These are phyloP conservation scores for Tulasnella sp. DNA, from an alignment of 768 basidiomycete genomes.

Conservation along the genomic window DNA sequence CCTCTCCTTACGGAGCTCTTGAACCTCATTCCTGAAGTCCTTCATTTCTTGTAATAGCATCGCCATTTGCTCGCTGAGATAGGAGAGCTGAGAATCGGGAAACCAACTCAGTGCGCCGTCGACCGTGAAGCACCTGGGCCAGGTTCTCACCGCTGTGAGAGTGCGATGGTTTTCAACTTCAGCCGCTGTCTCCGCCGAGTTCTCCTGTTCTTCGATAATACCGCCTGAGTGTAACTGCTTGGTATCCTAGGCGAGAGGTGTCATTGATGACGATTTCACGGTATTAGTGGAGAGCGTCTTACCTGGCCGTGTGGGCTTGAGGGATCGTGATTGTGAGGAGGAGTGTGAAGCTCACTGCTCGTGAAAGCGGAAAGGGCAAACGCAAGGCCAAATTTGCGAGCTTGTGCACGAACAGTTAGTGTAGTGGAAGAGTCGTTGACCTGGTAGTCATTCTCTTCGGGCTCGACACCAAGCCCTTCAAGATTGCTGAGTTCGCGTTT, in stretches of 20 bases:
- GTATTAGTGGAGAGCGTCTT: background rate
- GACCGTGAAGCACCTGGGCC: background rate
- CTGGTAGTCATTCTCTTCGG: background rate
- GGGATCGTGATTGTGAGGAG: background rate
- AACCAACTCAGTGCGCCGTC: background rate
- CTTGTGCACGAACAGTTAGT: background rate
- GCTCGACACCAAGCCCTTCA: conserved; percentile 49
- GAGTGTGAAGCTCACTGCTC: background rate
- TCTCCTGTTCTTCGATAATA: background rate
- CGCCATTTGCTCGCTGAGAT: background rate
- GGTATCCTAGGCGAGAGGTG: background rate
- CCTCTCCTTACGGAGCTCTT: background rate
- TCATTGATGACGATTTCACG: background rate
- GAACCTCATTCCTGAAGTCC: background rate
- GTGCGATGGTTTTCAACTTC: background rate
- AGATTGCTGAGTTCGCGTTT: conserved; percentile 64
- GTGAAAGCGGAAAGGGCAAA: too few species aligned
- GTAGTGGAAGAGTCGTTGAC: background rate
- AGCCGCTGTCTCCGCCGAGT: background rate
- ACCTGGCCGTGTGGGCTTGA: background rate
- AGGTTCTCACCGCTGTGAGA: background rate
- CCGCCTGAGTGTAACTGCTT: background rate
- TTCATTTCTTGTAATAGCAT: background rate
- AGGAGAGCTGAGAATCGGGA: background rate
- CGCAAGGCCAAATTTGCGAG: background rate